Evolutionary conservation across 192 early-diverging fungal genomes (phyloP), one percentile per base, ranked within the genome.

Genomic region (Borealophlyctis nickersoniae): DNA sequence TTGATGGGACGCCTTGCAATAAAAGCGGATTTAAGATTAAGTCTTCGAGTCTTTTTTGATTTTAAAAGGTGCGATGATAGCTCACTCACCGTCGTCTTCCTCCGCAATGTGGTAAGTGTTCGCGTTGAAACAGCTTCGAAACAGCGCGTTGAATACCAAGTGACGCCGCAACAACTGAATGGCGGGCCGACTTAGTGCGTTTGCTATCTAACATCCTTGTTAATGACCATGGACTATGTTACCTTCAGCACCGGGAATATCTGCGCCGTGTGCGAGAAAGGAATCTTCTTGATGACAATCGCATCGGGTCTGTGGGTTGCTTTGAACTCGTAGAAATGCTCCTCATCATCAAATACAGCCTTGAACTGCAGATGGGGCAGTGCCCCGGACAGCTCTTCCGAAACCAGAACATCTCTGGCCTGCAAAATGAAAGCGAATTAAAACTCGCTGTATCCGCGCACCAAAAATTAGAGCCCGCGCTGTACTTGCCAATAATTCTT

Each of bases 81-180:
- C n/a, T n/a, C n/a, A n/a, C n/a, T n/a, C n/a, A n/a, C n/a, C n/a
- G n/a, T n/a, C n/a, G n/a, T n/a, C n/a, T n/a, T n/a, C n/a, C n/a
- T n/a, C n/a, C n/a, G n/a, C n/a, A n/a, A n/a, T n/a, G n/a, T n/a
- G n/a, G n/a, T n/a, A n/a, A n/a, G 66, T 60, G 9, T 60, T 27
- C 2, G 4, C 67, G 32, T 76, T 78, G 59, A 81, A 81, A n/a
- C 76, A 78, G 45, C 74, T 76, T 28, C 71, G 74, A 49, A 81
- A 72, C 0, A 81, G 52, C 0, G 76, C 35, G 34, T 81, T 77
- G 64, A 78, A 81, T 2, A 60, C 45, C 54, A 78, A 19, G 54
- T 81, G 79, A 19, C 73, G 73, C 0, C 79, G 76, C 1, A 81
- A 60, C 27, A 66, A 39, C 74, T 67, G 52, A 3, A 45, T 45